Evolutionary conservation across 139 green algal genomes (phyloP).

Genomic region (Nannochloris sp.): DNA sequence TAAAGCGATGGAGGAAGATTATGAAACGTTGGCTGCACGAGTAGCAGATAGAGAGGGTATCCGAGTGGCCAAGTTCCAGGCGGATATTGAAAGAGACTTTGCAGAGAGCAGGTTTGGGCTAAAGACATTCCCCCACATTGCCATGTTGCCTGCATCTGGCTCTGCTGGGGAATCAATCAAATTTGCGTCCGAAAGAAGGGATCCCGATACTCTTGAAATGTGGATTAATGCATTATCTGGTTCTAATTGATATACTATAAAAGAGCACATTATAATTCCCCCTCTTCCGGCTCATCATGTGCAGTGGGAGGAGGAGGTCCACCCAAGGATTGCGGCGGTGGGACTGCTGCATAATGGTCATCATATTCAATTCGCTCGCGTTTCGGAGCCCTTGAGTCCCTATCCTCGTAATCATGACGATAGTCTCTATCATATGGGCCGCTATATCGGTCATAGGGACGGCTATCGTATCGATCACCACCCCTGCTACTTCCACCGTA

Average conservation of each 20-base stretch:
- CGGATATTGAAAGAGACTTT: constrained; percentile 76
- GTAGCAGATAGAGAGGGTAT: constrained; percentile 43
- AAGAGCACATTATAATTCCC: not conserved
- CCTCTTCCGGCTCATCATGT: constrained; percentile 8
- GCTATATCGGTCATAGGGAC: constrained; percentile 1
- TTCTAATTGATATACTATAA: not conserved
- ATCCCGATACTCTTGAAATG: constrained; percentile 71
- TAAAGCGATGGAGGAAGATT: constrained; percentile 72
- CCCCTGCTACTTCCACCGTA: not conserved
- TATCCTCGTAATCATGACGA: not conserved
- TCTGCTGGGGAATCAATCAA: constrained; percentile 48
- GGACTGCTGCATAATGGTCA: not conserved
- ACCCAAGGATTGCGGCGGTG: constrained; percentile 7
- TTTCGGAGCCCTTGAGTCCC: not conserved
- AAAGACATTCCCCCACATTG: constrained; percentile 85
- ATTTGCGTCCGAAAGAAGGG: constrained; percentile 73
- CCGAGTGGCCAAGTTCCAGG: constrained; percentile 69
- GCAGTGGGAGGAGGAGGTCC: not conserved
- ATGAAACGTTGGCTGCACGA: constrained; percentile 52
- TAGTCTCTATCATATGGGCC: not conserved
- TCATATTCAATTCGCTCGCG: not conserved
- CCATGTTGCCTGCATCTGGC: constrained; percentile 60
- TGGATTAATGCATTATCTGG: constrained; percentile 66
- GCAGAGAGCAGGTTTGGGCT: constrained; percentile 58
- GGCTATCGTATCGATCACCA: not conserved